Evolutionary conservation across 1,139 yeast genomes (phyloP).

Genomic region (Taiozyma onychis): DNA sequence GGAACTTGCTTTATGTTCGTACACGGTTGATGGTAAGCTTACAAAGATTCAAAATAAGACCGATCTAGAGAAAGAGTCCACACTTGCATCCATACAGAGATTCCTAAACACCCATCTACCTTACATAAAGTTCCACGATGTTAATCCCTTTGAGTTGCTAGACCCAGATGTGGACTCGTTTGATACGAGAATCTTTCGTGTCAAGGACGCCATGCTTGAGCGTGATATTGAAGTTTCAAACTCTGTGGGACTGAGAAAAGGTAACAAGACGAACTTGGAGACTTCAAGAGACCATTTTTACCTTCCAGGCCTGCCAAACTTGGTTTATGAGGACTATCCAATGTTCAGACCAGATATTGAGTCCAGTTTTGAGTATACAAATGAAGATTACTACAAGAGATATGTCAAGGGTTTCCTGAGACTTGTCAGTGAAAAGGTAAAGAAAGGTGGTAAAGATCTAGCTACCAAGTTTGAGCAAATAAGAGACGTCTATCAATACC

Average conservation of each 20-base stretch:
- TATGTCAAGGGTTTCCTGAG: conserved; percentile 8
- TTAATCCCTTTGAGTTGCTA: conserved; percentile 15
- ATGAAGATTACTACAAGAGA: conserved; percentile 9
- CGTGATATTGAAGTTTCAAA: conserved; percentile 17
- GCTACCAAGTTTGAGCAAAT: conserved; percentile 3
- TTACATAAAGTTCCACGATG: conserved; percentile 17
- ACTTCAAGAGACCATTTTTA: conserved; percentile 13
- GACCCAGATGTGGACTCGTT: conserved; percentile 9
- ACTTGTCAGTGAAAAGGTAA: conserved; percentile 7
- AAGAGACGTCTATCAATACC: conserved; percentile 10
- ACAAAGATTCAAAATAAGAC: not conserved
- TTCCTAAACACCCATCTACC: conserved; percentile 19
- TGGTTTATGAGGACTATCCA: conserved; percentile 22
- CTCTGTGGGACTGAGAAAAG: conserved; percentile 15
- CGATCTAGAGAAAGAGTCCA: not conserved
- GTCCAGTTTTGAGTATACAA: conserved; percentile 11
- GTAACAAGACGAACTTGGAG: conserved; percentile 7
- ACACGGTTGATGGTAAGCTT: conserved; percentile 6
- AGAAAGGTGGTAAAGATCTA: conserved; percentile 3
- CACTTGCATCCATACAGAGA: not conserved
- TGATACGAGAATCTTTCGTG: conserved; percentile 7
- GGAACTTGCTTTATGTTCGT: conserved; percentile 6
- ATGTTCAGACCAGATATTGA: conserved; percentile 16
- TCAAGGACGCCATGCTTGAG: conserved; percentile 16
- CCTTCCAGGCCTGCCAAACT: conserved; percentile 18